Conservation (phyloP, 140 eudicot genomes). For the Cichorium intybus region DNA sequence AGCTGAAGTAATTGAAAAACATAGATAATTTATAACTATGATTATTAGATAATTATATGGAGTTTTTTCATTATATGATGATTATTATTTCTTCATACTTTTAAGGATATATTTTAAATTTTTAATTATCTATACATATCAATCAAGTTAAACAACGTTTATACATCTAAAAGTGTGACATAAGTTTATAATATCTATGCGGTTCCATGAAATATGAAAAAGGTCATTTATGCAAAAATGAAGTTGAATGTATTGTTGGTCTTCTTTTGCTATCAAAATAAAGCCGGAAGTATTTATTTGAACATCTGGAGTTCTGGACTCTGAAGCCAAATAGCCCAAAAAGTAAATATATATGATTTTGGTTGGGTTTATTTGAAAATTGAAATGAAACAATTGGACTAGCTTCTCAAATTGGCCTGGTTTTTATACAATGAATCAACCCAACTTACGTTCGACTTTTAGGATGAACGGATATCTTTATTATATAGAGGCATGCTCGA, state of each 20-base stretch:
- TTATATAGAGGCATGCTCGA: too few species aligned
- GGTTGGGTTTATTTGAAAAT: not conserved
- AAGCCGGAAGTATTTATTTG: not conserved
- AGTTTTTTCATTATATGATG: not conserved
- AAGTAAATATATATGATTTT: not conserved
- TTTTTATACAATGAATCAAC: not conserved
- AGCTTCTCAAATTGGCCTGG: not conserved
- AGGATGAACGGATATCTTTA: too few species aligned
- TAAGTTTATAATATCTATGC: too few species aligned
- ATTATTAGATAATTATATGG: too few species aligned
- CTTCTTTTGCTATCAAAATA: not conserved
- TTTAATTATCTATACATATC: not conserved
- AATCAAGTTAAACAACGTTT: not conserved
- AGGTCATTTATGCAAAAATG: not conserved
- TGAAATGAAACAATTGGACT: not conserved
- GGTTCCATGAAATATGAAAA: not conserved
- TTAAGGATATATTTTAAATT: not conserved
- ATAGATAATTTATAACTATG: not conserved
- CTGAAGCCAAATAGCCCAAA: not conserved
- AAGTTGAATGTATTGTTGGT: not conserved
- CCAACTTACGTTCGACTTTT: too few species aligned
- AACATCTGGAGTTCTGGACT: not conserved
- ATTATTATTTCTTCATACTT: not conserved
- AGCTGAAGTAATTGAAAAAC: not conserved
- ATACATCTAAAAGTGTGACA: not conserved